Evolutionary conservation across 768 basidiomycete species (phyloP).

Genomic region (Flagelloscypha sp.): DNA sequence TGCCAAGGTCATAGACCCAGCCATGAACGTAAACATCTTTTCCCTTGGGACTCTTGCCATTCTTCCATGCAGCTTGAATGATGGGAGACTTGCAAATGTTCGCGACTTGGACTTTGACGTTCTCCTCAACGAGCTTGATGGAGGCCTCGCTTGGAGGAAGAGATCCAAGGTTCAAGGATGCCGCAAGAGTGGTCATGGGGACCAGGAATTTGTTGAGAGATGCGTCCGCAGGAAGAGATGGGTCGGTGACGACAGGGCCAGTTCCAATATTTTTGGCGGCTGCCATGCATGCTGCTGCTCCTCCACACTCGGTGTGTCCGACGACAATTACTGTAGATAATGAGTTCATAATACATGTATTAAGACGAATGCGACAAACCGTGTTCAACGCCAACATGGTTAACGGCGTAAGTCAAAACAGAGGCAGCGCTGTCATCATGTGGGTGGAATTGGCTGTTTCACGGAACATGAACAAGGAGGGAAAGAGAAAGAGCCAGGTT

Average conservation of each 20-base stretch:
- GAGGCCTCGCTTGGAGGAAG: constrained; percentile 30
- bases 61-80: constrained; percentile 37
- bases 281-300: constrained; percentile 48
- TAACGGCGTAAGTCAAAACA: constrained; percentile 68
- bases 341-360: constrained; percentile 24
- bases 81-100: constrained; percentile 39
- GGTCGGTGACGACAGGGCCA: constrained; percentile 25
- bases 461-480: constrained; percentile 4
- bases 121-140: constrained; percentile 46
- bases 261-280: constrained; percentile 31
- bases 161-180: constrained; percentile 34
- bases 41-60: constrained; percentile 27
- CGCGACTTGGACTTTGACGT: constrained; percentile 48
- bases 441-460: constrained; percentile 62
- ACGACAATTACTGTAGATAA: constrained; percentile 61
- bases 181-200: constrained; percentile 52
- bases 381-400: constrained; percentile 64
- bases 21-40: constrained; percentile 56
- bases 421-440: constrained; percentile 66
- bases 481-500: neutral
- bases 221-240: constrained; percentile 27
- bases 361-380: constrained; percentile 37
- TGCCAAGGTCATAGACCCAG: constrained; percentile 61
- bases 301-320: constrained; percentile 81
- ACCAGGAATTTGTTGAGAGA: constrained; percentile 66